Evolutionary conservation across 2,329 filamentous ascomycete genomes (phyloP).

Genomic region (Alternaria angustiovoidea): DNA sequence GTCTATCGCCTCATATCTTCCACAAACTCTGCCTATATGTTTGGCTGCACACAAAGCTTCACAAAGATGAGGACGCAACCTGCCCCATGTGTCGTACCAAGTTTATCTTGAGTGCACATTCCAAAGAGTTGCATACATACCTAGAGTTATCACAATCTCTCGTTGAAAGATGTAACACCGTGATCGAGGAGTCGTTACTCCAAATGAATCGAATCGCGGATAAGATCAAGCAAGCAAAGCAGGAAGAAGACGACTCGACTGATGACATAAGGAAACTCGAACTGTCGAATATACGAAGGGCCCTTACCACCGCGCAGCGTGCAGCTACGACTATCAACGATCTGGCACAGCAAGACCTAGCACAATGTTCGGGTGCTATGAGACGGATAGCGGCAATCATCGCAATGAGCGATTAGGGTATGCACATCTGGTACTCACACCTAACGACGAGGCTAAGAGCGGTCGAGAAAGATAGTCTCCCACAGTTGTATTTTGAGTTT

Average conservation of each 20-base stretch:
- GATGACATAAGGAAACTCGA: neutral
- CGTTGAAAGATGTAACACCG: neutral
- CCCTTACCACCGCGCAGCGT: neutral
- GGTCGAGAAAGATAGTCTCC: neutral
- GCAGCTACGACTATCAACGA: neutral
- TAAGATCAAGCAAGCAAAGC: neutral
- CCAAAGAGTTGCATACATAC: neutral
- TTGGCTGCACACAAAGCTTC: neutral
- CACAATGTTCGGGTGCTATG: neutral
- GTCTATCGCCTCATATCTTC: neutral
- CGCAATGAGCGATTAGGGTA: neutral
- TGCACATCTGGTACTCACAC: neutral
- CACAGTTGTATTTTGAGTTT: neutral
- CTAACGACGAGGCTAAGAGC: neutral
- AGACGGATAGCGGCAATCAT: neutral
- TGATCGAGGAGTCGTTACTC: neutral
- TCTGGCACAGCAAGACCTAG: neutral
- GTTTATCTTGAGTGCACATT: neutral
- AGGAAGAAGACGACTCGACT: neutral
- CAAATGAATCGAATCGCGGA: neutral
- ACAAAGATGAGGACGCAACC: neutral
- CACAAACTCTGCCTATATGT: neutral
- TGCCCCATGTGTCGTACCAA: slow-evolving; percentile 1
- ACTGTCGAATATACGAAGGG: neutral
- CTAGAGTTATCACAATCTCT: neutral